Evolutionary conservation across 345 rosid genomes (phyloP).

Genomic region (Populus ilicifolia): DNA sequence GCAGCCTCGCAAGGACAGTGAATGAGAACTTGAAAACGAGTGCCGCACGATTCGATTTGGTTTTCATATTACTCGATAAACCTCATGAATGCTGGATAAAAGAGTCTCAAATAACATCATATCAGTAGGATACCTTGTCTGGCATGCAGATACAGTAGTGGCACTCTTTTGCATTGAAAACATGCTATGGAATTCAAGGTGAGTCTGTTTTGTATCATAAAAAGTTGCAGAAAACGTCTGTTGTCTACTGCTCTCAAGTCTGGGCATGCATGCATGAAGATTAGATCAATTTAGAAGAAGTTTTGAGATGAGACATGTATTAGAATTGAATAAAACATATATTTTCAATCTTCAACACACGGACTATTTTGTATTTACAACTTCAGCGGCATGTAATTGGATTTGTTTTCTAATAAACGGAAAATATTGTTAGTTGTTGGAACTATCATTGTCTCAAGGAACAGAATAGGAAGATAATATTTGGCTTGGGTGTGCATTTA

Average conservation of each 20-base stretch:
- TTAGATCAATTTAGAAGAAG: background rate
- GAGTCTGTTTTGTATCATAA: background rate
- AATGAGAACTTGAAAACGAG: conserved; percentile 96
- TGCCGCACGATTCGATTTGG: conserved; percentile 95
- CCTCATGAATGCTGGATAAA: conserved; percentile 93
- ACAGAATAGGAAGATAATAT: background rate
- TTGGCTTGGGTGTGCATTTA: background rate
- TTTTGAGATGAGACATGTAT: background rate
- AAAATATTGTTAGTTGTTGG: background rate
- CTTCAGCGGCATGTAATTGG: background rate
- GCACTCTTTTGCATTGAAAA: conserved; percentile 12
- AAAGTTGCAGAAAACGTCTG: background rate
- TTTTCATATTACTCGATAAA: conserved; percentile 92
- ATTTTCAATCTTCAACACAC: background rate
- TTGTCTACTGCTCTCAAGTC: background rate
- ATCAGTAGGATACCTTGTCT: conserved; percentile 62
- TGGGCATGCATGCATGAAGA: background rate
- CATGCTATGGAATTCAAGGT: background rate
- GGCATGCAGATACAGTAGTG: background rate
- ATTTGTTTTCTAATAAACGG: background rate
- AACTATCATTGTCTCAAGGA: background rate
- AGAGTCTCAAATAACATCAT: conserved; percentile 90
- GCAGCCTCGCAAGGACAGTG: conserved; percentile 98
- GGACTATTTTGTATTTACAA: background rate
- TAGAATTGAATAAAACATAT: background rate